Conservation (phyloP, 257 asterid species). For the Nicotiana attenuata region DNA sequence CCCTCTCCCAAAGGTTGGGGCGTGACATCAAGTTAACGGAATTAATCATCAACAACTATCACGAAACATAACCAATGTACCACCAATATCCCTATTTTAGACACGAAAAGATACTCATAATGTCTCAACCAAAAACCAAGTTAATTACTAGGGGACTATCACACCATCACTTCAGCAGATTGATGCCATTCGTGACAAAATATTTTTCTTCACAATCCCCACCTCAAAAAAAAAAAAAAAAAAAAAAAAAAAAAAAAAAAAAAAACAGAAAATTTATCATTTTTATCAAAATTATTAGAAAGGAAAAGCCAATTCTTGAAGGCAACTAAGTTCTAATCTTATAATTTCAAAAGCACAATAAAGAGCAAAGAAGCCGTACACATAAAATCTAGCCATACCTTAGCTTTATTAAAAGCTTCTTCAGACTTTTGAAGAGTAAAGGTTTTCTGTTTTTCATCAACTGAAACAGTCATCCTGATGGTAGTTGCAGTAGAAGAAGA, state of each 20-base stretch:
- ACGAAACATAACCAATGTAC: neutral
- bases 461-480: slow-evolving; percentile 55
- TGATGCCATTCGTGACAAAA: neutral
- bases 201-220: neutral
- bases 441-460: slow-evolving; percentile 66
- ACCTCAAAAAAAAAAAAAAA: neutral
- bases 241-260: too few species aligned
- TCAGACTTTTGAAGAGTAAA: slow-evolving; percentile 83
- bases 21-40: neutral
- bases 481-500: slow-evolving; percentile 22
- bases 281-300: neutral
- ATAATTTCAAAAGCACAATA: neutral
- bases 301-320: neutral
- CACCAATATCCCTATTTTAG: neutral
- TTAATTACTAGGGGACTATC: neutral
- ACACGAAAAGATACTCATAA: neutral
- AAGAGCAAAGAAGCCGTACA: neutral
- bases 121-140: neutral
- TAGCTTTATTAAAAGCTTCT: slow-evolving; percentile 87
- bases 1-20: too few species aligned
- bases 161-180: neutral
- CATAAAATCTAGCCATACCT: slow-evolving; percentile 33
- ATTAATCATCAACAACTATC: neutral
- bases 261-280: too few species aligned
- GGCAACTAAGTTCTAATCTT: neutral